Conservation (phyloP, 345 rosid species). For the Populus pruinosa region DNA sequence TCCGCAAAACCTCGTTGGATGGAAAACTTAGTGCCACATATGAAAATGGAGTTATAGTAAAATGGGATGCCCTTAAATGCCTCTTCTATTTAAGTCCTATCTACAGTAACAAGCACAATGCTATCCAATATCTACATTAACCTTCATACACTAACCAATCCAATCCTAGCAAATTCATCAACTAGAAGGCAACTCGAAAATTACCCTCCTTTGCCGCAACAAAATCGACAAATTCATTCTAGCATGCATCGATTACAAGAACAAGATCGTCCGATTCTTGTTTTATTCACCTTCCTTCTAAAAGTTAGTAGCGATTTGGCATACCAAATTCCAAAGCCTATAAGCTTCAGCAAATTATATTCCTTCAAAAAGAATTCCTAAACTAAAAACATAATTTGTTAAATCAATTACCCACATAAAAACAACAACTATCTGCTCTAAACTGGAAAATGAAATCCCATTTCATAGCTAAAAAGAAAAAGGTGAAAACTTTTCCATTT, state of each 20-base stretch:
- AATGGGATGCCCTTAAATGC: background rate
- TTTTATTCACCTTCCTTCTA: background rate
- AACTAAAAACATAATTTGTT: background rate
- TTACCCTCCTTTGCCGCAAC: background rate
- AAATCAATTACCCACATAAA: background rate
- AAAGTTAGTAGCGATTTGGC: background rate
- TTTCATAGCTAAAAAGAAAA: background rate
- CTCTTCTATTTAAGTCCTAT: background rate
- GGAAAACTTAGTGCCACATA: background rate
- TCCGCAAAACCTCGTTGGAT: background rate
- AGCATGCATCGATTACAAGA: background rate
- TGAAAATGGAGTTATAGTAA: background rate
- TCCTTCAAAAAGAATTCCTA: background rate
- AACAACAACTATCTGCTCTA: background rate
- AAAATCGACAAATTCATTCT: background rate
- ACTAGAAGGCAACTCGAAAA: background rate
- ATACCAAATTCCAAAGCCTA: background rate
- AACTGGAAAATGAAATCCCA: background rate
- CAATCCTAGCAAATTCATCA: background rate
- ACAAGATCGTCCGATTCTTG: background rate
- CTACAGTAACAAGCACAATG: background rate
- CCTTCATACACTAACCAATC: background rate
- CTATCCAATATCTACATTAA: background rate
- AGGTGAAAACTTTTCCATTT: background rate
- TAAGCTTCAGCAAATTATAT: background rate